Evolutionary conservation across 225 moss, liverwort and hornwort species (phyloP), one percentile per base, ranked within the genome.

Genomic region (Bryoerythrophyllum caledonicum): DNA sequence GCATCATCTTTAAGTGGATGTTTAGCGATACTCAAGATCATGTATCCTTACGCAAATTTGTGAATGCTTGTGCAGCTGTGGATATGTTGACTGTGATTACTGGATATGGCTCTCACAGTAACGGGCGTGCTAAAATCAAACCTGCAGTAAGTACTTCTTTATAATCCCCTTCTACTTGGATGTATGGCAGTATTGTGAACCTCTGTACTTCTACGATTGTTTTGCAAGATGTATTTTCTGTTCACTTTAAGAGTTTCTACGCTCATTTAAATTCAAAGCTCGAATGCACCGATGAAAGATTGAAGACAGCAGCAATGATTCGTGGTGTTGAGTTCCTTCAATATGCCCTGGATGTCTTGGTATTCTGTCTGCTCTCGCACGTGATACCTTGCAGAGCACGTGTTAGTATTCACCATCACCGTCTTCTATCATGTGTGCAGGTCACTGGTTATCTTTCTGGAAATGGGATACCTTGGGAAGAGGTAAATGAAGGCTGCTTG

Each of bases 51-150:
- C 3, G 8, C 70, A 4, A 67, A 10, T 23, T 13, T 1, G 13
- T 20, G 20, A 55, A 26, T 63, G 12, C 41, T 66, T 74, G 74
- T 85, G 85, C 93, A 93, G 93, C 89, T 43, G 93, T 93, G 53
- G 77, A 91, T 48, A 77, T 76, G 6, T 64, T 96, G 63, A 90
- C 85, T 38, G 84, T 96, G 12, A 93, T 96, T 57, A 96, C 93
- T 24, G 96, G 96, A 26, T 86, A 92, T 64, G 96, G 96, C 5
- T 83, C 88, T 34, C 94, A 92, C 51, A 95, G 41, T 17, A 78
- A 86, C 52, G 93, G 93, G 71, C 82, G 72, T 14, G 90, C 96
- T 4, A 93, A 66, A 82, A 86, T 96, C 48, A 93, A 93, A 70
- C 93, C 91, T 62, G 89, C 96, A 73, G 85, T 96, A 81, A 87